These are phyloP conservation scores for Friedmanniomyces endolithicus DNA, from an alignment of 495 filamentous ascomycete genomes.

Conservation along the genomic window DNA sequence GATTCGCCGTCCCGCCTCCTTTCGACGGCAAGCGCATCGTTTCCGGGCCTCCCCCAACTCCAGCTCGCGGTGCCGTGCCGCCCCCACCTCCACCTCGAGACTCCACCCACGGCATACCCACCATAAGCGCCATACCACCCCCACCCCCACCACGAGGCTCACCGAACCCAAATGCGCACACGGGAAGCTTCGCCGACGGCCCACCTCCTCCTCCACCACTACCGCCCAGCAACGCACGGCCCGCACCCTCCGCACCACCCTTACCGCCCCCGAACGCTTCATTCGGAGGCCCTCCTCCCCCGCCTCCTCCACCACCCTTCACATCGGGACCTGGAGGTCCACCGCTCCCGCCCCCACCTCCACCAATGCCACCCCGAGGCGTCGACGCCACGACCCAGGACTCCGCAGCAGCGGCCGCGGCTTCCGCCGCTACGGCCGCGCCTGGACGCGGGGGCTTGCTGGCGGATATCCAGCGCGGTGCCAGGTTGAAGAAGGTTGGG, in stretches of 20 bases:
- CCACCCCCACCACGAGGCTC: slow-evolving; percentile 27
- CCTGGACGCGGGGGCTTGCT: slow-evolving; percentile 54
- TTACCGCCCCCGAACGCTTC: slow-evolving; percentile 20
- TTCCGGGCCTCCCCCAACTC: slow-evolving; percentile 59
- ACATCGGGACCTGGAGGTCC: slow-evolving; percentile 7
- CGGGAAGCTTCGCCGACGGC: slow-evolving; percentile 25
- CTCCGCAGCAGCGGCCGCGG: slow-evolving; percentile 30
- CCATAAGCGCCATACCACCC: slow-evolving; percentile 18
- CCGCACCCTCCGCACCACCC: slow-evolving; percentile 13
- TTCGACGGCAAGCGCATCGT: slow-evolving; percentile 58
- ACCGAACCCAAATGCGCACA: slow-evolving; percentile 25
- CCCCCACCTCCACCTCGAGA: slow-evolving; percentile 33
- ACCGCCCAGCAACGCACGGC: slow-evolving; percentile 8
- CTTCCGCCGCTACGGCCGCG: slow-evolving; percentile 37
- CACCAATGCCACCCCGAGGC: slow-evolving; percentile 30
- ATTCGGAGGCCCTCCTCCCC: slow-evolving; percentile 13
- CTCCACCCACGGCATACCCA: slow-evolving; percentile 33
- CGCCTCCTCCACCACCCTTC: slow-evolving; percentile 26
- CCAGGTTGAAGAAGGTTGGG: slow-evolving; percentile 68
- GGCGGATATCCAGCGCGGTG: slow-evolving; percentile 63
- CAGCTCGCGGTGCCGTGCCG: slow-evolving; percentile 39
- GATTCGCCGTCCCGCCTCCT: slow-evolving; percentile 69
- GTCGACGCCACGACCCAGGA: slow-evolving; percentile 33
- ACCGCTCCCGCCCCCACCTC: slow-evolving; percentile 37
- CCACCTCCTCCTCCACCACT: slow-evolving; percentile 23